A percentile compares a stretch with the other conserved stretches of the same genome.
phyloP scores from a whole-genome alignment of 306 rosid species.

The Styphnolobium japonicum region DNA sequence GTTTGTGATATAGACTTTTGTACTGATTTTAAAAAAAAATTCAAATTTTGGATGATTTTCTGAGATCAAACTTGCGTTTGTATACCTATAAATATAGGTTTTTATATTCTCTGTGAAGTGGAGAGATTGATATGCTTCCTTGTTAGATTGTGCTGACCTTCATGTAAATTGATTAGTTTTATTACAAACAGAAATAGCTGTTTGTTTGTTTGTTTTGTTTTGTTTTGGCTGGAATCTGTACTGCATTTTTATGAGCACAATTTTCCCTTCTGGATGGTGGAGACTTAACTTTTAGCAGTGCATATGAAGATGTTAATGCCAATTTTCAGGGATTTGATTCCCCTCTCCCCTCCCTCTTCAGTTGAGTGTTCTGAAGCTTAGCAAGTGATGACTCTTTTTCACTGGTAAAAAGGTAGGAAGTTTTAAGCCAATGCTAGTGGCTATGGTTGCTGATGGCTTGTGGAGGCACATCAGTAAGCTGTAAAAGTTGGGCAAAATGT shows the following conservation, averaged over 20 bases:
- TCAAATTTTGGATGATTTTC: not conserved
- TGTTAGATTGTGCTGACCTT: not conserved
- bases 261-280: not conserved
- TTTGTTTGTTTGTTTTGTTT: no score
- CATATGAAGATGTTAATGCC: not conserved
- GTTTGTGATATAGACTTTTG: not conserved
- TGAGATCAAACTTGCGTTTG: not conserved
- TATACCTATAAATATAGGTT: not conserved
- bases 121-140: not conserved
- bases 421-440: not conserved
- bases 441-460: not conserved
- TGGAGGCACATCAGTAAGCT: not conserved
- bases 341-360: not conserved
- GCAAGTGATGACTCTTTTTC: conserved; percentile 3
- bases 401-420: not conserved
- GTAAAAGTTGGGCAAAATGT: not conserved
- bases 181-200: not conserved
- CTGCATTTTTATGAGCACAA: not conserved
- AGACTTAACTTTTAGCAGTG: not conserved
- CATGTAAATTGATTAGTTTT: not conserved
- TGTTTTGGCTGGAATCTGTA: not conserved
- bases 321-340: not conserved
- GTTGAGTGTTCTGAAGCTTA: not conserved
- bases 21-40: not conserved
- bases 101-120: not conserved